Base-by-base conservation (phyloP, 2,329 filamentous ascomycete genomes). In the Monosporascus sp. region DNA sequence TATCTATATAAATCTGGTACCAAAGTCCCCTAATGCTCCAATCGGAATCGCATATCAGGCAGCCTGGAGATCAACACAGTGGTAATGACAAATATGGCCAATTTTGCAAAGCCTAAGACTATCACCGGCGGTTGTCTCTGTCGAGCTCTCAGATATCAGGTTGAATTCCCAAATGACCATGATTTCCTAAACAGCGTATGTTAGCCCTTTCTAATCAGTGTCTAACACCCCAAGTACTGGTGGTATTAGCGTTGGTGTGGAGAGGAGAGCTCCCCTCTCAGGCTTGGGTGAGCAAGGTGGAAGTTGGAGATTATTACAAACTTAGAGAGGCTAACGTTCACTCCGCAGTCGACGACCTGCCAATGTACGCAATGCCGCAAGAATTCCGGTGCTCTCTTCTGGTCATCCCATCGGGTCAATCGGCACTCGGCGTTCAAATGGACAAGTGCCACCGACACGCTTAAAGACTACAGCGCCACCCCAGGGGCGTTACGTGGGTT, bases 341-440 rank as follows among this genome's bases (percentile, higher is more conserved):
- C 9, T 11, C 18, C 43, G 50, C 48, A 77, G 75, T 70, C 70
- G 55, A 63, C 66, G 46, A 78, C 74, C 7, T 83, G 79, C 62
- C 78, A 82, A 59, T 82, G 79, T 67, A 77, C 75, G 7, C 78
- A 81, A 62, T 81, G 78, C 65, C 77, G 79, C 61, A 77, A 77
- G 53, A 72, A 75, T 54, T 76, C 76, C 7, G 78, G 78, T 50
- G 63, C 72, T 4, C 70, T 82, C 50, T 65, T 79, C 59, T 69
- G 73, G 56, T 65, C 69, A 52, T 65, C 70, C 48, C 72, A 80
- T 60, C 61, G 52, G 5, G 59, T 78, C 0, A 3, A 31, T 31
- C 70, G 70, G 5, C 50, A 63, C 56, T 55, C 52, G 3, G 63
- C 68, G 43, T 62, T 80, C 22, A 59, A 54, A 2, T 78, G 69